Evolutionary conservation across 257 asterid species (phyloP).

Genomic region (Capsicum rhomboideum): DNA sequence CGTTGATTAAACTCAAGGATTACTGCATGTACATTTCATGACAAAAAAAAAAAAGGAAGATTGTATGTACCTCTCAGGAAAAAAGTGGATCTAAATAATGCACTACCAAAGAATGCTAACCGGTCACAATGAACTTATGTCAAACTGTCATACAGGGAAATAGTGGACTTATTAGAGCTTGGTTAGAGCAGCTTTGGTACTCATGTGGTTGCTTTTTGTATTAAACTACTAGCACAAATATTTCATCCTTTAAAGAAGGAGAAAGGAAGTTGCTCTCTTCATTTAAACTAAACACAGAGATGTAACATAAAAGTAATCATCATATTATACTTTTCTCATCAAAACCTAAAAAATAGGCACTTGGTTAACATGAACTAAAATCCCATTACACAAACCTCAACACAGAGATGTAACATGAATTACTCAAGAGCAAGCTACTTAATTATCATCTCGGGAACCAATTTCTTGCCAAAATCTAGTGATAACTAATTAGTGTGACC

Average conservation of each 20-base stretch:
- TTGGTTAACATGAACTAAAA: neutral
- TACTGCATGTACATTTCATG: no score
- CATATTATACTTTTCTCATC: neutral
- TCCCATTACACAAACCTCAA: slow-evolving; percentile 15
- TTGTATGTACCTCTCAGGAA: neutral
- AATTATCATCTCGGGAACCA: slow-evolving; percentile 50
- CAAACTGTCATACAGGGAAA: neutral
- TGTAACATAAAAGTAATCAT: neutral
- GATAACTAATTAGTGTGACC: no score
- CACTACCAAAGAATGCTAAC: neutral
- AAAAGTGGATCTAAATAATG: neutral
- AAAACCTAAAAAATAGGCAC: no score
- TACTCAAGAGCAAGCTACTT: slow-evolving; percentile 36
- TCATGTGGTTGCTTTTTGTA: neutral
- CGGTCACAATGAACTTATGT: neutral
- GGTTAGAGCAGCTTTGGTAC: neutral
- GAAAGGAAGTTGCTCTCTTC: neutral
- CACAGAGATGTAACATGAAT: no score
- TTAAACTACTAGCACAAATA: neutral
- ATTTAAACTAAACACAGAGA: neutral
- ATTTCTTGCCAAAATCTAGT: neutral
- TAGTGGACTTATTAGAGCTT: neutral
- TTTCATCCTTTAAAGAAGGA: neutral
- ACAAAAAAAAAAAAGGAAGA: neutral
- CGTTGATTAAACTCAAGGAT: neutral